A percentile compares a stretch with the other conserved stretches of the same genome.
Evolutionary conservation across 768 basidiomycete genomes (phyloP).

Genomic region (Pisolithus orientalis): DNA sequence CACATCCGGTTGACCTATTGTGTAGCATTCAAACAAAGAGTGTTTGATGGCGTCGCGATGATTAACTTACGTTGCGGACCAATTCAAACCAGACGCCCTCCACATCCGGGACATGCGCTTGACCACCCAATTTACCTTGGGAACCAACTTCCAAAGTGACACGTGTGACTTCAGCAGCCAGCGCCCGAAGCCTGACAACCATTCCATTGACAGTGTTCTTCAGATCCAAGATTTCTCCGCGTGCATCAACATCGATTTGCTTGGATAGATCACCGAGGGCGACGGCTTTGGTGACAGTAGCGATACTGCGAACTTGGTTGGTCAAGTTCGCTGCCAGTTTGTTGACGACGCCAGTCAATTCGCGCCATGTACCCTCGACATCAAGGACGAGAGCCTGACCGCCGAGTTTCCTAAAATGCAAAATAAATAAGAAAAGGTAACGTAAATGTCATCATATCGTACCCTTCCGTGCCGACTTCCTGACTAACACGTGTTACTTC

Average conservation of each 20-base stretch:
- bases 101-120: conserved; percentile 82
- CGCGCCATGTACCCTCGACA: conserved; percentile 88
- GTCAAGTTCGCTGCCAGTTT: conserved; percentile 76
- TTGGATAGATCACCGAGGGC: conserved; percentile 84
- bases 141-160: conserved; percentile 83
- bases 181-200: conserved; percentile 46
- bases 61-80: conserved; percentile 56
- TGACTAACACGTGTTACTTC: conserved; percentile 84
- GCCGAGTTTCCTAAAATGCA: conserved; percentile 57
- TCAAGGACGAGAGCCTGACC: conserved; percentile 83
- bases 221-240: conserved; percentile 85
- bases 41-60: background rate
- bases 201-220: conserved; percentile 57
- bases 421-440: conserved; percentile 27
- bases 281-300: conserved; percentile 65
- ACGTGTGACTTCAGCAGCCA: conserved; percentile 78
- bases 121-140: conserved; percentile 85
- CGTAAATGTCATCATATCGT: conserved; percentile 1
- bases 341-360: conserved; percentile 79
- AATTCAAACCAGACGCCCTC: conserved; percentile 89
- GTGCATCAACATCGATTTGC: conserved; percentile 87
- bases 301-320: conserved; percentile 49
- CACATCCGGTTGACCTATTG: conserved; percentile 73
- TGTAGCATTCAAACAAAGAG: conserved; percentile 6
- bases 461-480: conserved; percentile 82